Percentiles rank a stretch among this genome's conserved stretches.
phyloP scores from a whole-genome alignment of 2,329 filamentous ascomycete genomes.

The Fusarium nurragi region DNA sequence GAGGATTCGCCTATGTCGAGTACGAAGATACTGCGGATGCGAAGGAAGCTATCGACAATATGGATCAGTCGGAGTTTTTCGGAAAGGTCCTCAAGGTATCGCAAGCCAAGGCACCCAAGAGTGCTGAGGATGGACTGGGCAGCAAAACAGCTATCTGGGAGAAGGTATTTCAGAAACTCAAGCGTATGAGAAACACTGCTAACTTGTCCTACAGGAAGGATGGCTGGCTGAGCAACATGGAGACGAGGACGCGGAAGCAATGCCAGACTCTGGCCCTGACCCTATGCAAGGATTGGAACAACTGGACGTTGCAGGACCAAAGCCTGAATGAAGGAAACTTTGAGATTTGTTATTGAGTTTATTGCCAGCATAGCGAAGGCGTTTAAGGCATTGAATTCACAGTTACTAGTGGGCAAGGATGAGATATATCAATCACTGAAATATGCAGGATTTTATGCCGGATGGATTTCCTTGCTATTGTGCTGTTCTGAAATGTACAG shows the following conservation, averaged over 20 bases:
- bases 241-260: slow-evolving; percentile 51
- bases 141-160: slow-evolving; percentile 97
- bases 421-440: slow-evolving; percentile 41
- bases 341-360: slow-evolving; percentile 34
- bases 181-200: slow-evolving; percentile 10
- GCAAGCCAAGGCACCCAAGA: slow-evolving; percentile 90
- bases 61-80: slow-evolving; percentile 96
- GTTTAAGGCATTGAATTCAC: slow-evolving; percentile 49
- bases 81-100: slow-evolving; percentile 93
- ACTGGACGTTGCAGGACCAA: slow-evolving; percentile 92
- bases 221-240: slow-evolving; percentile 92
- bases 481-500: slow-evolving; percentile 44
- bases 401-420: slow-evolving; percentile 30
- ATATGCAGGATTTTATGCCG: slow-evolving; percentile 39
- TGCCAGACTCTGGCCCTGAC: slow-evolving; percentile 71
- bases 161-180: slow-evolving; percentile 71
- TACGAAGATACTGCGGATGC: slow-evolving; percentile 88
- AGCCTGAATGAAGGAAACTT: slow-evolving; percentile 64
- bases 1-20: slow-evolving; percentile 96
- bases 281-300: slow-evolving; percentile 97
- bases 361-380: slow-evolving; percentile 58
- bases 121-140: slow-evolving; percentile 84
- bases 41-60: slow-evolving; percentile 96
- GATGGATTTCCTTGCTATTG: slow-evolving; percentile 38
- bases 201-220: slow-evolving; percentile 72